Evolutionary conservation across 1,284 basidiomycete genomes (phyloP), one percentile per base, ranked within the genome.

Genomic region (Mycosarcoma mackinlayi): DNA sequence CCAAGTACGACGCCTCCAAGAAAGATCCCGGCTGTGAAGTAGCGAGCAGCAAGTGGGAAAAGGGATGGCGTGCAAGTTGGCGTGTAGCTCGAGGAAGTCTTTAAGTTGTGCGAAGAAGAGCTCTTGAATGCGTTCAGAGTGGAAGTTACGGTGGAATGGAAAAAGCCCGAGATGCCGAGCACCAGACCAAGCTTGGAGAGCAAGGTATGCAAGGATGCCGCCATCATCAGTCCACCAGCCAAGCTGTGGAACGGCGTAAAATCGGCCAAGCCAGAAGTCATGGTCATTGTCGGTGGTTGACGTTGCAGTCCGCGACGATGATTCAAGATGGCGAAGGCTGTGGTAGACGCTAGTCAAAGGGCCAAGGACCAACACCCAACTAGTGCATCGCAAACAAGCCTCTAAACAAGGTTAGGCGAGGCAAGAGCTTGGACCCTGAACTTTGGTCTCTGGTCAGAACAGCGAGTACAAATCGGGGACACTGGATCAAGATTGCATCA

Each of bases 201-300:
- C 4, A 80, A 52, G 16, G 63, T 52, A 34, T 73, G 69, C 6
- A 81, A 65, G 23, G 77, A 71, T 24, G 63, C 68, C 8, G 78
- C 73, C 51, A 83, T 77, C 61, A 82, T 76, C 27, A 82, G 55
- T 25, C 79, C 81, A 8, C 81, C 81, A 3, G 76, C 51, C 27
- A 82, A 54, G 51, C 66, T 66, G 66, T 77, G 75, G n/a, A 56
- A 54, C 7, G 75, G 75, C 14, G 75, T 75, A 41, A 73, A 75
- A n/a, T 48, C 56, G 10, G 53, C 38, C 11, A 59, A 28, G 18
- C 62, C 62, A 31, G 55, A 28, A 31, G 50, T 4, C 62, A 64
- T 64, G n/a, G 11, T 30, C 8, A n/a, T 16, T 13, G n/a, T 27
- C 33, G 41, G 10, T 21, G 40, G 4, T 40, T 25, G 28, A 42